Evolutionary conservation across 179 eudicot genomes (phyloP), one percentile per base, ranked within the genome.

Genomic region (Amaranthus tricolor): DNA sequence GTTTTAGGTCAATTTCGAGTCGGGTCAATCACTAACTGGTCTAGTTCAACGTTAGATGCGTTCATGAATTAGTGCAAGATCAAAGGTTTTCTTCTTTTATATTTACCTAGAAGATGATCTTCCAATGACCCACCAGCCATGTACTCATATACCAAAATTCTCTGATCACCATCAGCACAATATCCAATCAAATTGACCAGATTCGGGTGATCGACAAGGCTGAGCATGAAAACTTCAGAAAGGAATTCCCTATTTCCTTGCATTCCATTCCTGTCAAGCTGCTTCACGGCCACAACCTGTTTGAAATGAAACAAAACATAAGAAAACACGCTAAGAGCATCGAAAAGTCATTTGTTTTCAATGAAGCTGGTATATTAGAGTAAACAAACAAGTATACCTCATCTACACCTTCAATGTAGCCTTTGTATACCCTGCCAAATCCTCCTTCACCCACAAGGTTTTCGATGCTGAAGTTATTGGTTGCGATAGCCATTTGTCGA

Each of bases 271-370:
- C 85, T 84, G 73, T 93, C 98, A 20, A 93, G 89, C 78, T 91
- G 96, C 86, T 93, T 93, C 65, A 93, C 89, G 4, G 95, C 98
- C 77, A 93, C 98, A 55, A 75, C 70, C 97, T 92, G 82, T 57
- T 73, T 43, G 11, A 62, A 15, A 62, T 64, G 69, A 78, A 76
- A 70, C 56, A 75, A 67, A 12, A 16, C 15, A 66, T 20, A 71
- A 9, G 15, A 11, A 20, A 11, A 48, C 3, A 52, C 6, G 48
- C 50, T 17, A 14, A 62, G 10, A 43, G 40, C 7, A 31, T 31
- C 40, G 40, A 31, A 31, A 31, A 31, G 40, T 31, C 40, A 2
- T 31, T 31, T 31, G 2, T 31, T 31, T 31, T 31, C 40, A 31
- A 2, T 31, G 40, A 31, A 1, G 40, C 40, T 31, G 40, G 40